Conservation (phyloP, 2,329 filamentous ascomycete genomes). For the Alternaria novae-zelandiae region DNA sequence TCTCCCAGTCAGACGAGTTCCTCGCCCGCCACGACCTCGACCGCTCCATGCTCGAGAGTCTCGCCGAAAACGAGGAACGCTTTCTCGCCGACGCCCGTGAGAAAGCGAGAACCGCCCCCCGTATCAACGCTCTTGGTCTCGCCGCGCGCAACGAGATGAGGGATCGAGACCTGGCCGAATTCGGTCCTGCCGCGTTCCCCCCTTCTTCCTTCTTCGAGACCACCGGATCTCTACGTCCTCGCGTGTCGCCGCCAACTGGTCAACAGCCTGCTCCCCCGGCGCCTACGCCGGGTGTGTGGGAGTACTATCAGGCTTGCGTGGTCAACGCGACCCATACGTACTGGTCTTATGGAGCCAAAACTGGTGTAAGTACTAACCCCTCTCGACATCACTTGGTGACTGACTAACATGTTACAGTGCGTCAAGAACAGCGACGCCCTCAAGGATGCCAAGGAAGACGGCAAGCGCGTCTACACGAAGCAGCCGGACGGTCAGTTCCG, state of each 20-base stretch:
- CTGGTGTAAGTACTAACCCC: background rate
- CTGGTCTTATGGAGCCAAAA: background rate
- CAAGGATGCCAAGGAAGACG: background rate
- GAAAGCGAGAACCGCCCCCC: background rate
- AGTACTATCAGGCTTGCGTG: background rate
- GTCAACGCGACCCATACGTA: background rate
- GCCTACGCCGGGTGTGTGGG: background rate
- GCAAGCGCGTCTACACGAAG: background rate
- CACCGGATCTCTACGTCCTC: background rate
- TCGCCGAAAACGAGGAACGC: background rate
- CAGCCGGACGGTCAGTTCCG: background rate
- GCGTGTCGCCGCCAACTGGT: background rate
- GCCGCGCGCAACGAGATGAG: background rate
- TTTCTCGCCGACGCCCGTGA: background rate
- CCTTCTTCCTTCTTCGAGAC: background rate
- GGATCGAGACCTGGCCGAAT: background rate
- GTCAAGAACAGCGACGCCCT: background rate
- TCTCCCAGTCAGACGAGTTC: background rate
- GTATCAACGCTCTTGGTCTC: background rate
- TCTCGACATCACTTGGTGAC: background rate
- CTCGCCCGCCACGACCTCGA: background rate
- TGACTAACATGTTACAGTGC: background rate
- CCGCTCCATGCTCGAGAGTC: background rate
- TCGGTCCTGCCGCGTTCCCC: background rate
- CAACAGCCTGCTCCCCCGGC: background rate